phyloP scores from a whole-genome alignment of 192 early-diverging fungal genomes.

The Ambispora gerdemannii region DNA sequence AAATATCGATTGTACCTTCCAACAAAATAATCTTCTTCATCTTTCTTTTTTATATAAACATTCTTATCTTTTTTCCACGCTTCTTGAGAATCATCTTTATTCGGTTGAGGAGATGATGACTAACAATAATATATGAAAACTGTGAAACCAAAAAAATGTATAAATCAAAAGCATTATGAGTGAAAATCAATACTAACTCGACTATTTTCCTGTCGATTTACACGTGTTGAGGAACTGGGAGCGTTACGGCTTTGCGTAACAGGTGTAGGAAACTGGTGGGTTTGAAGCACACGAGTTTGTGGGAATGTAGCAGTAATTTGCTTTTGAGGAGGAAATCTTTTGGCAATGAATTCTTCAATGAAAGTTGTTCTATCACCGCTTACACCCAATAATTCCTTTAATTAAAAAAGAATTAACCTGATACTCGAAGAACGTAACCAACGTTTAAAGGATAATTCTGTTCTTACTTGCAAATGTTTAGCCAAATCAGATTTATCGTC shows the following conservation, averaged over 20 bases:
- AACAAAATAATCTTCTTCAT: not conserved
- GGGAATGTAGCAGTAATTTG: not conserved
- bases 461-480: slow-evolving; percentile 36
- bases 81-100: not conserved
- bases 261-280: no score
- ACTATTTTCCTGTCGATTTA: not conserved
- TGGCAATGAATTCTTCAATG: slow-evolving; percentile 35
- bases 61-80: not conserved
- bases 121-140: not conserved
- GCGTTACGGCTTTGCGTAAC: not conserved
- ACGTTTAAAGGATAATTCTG: no score
- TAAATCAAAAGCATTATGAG: no score
- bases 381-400: slow-evolving; percentile 34
- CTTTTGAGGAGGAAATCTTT: slow-evolving; percentile 33
- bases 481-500: slow-evolving; percentile 29
- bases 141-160: not conserved
- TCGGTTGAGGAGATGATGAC: not conserved
- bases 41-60: not conserved
- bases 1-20: no score
- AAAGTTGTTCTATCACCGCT: slow-evolving; percentile 30
- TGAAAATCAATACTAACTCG: no score
- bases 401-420: not conserved
- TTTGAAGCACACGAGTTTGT: not conserved
- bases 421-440: not conserved
- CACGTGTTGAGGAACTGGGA: not conserved